These are phyloP conservation scores for Hypoxylon perforatum DNA, from an alignment of 495 filamentous ascomycete species.

Conservation along the genomic window DNA sequence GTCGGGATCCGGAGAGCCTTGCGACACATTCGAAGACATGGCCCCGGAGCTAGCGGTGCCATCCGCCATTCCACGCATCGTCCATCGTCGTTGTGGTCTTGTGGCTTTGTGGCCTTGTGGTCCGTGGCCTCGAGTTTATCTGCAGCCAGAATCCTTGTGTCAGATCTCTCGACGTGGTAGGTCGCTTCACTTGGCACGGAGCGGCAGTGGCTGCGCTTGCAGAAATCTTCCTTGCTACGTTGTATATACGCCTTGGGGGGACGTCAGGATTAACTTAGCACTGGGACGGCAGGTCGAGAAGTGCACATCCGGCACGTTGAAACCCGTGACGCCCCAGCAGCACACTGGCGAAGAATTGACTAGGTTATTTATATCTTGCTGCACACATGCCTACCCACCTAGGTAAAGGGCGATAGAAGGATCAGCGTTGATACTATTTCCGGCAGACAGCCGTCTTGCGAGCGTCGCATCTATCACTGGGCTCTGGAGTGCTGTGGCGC, in stretches of 20 bases:
- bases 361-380: conserved; percentile 43
- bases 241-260: conserved; percentile 20
- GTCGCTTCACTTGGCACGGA: conserved; percentile 33
- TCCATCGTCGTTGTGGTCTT: conserved; percentile 19
- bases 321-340: conserved; percentile 36
- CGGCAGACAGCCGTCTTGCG: conserved; percentile 17
- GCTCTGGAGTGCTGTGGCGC: conserved; percentile 25
- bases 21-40: conserved; percentile 27
- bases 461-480: conserved; percentile 23
- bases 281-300: conserved; percentile 36
- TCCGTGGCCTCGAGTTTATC: conserved; percentile 14
- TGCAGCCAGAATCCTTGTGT: conserved; percentile 39
- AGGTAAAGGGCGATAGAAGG: conserved; percentile 32
- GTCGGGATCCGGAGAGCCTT: conserved; percentile 28
- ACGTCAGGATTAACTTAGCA: not conserved
- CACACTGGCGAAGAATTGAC: conserved; percentile 28
- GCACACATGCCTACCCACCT: conserved; percentile 34
- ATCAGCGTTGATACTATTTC: conserved; percentile 40
- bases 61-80: conserved; percentile 29
- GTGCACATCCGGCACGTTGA: conserved; percentile 30
- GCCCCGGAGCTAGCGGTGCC: conserved; percentile 26
- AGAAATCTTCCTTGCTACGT: conserved; percentile 37
- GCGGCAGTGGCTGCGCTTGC: conserved; percentile 10
- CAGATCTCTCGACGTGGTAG: conserved; percentile 45
- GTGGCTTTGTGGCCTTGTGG: too few relatives aligned